A percentile compares a stretch with the other conserved stretches of the same genome.
These are phyloP conservation scores for Aegilops umbellulata DNA, from an alignment of 176 grass and related monocot genomes.

Conservation along the genomic window DNA sequence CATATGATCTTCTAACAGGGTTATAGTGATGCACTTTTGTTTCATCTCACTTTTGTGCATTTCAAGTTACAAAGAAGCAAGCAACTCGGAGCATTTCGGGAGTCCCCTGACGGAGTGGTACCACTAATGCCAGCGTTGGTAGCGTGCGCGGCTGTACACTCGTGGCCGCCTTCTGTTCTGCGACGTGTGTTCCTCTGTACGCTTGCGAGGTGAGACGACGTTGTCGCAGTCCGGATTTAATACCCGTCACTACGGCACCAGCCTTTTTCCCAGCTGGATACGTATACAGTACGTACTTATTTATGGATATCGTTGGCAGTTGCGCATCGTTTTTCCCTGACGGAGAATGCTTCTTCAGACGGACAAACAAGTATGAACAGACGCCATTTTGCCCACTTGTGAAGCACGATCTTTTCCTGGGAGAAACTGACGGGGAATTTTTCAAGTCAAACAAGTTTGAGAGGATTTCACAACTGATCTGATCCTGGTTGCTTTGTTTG, in stretches of 20 bases:
- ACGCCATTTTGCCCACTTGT: background rate
- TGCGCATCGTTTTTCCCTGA: background rate
- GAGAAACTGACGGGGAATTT: background rate
- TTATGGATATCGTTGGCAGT: background rate
- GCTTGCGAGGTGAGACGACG: background rate
- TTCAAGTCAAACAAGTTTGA: conserved; percentile 43
- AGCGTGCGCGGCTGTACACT: background rate
- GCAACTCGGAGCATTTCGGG: too few species aligned
- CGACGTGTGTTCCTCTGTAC: background rate
- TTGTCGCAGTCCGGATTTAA: background rate
- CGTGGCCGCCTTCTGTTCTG: background rate
- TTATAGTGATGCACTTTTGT: too few species aligned
- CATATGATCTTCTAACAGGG: too few species aligned
- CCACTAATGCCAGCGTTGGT: too few species aligned
- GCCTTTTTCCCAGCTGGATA: background rate
- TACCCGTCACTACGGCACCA: background rate
- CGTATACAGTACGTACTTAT: background rate
- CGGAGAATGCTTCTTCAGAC: background rate
- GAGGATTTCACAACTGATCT: background rate
- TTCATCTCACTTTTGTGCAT: too few species aligned
- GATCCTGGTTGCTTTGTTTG: conserved; percentile 42
- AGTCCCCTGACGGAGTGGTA: too few species aligned
- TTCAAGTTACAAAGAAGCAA: too few species aligned
- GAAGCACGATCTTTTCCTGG: background rate
- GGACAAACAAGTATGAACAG: background rate